A percentile compares a stretch with the other conserved stretches of the same genome.
Evolutionary conservation across 352 stramenopile species (phyloP).

Genomic region (Achlya hypogyna): DNA sequence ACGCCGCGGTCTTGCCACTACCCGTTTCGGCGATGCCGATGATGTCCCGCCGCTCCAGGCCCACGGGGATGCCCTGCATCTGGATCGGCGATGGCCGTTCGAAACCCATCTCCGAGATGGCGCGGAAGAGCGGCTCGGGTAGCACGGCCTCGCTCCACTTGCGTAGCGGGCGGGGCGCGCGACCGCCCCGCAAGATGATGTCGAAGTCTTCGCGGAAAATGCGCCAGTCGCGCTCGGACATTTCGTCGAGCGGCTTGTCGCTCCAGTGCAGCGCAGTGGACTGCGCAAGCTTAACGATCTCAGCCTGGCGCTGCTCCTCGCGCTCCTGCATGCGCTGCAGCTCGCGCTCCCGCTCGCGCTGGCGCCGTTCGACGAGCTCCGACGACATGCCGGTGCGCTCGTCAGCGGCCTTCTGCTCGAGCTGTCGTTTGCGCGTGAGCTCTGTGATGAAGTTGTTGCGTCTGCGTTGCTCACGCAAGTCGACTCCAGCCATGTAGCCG

Average conservation of each 20-base stretch:
- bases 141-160: slow-evolving; percentile 81
- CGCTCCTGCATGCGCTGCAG: slow-evolving; percentile 64
- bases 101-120: slow-evolving; percentile 90
- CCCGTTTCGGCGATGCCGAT: slow-evolving; percentile 99
- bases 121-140: slow-evolving; percentile 72
- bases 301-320: slow-evolving; percentile 45
- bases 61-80: slow-evolving; percentile 95
- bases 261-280: slow-evolving; percentile 86
- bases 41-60: slow-evolving; percentile 93
- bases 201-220: slow-evolving; percentile 99
- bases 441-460: slow-evolving; percentile 83
- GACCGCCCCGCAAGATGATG: slow-evolving; percentile 89
- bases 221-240: slow-evolving; percentile 97
- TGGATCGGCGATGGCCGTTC: slow-evolving; percentile 97
- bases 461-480: slow-evolving; percentile 90
- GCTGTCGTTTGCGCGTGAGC: slow-evolving; percentile 78
- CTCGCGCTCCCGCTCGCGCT: slow-evolving; percentile 60
- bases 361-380: slow-evolving; percentile 45
- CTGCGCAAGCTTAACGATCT: slow-evolving; percentile 63
- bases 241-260: slow-evolving; percentile 89
- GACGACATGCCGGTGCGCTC: slow-evolving; percentile 52
- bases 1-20: slow-evolving; percentile 97
- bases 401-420: slow-evolving; percentile 61
- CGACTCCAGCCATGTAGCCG: slow-evolving; percentile 88
- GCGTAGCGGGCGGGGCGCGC: slow-evolving; percentile 90